Conservation (phyloP, 2,329 filamentous ascomycete genomes). For the Massarina eburnea region DNA sequence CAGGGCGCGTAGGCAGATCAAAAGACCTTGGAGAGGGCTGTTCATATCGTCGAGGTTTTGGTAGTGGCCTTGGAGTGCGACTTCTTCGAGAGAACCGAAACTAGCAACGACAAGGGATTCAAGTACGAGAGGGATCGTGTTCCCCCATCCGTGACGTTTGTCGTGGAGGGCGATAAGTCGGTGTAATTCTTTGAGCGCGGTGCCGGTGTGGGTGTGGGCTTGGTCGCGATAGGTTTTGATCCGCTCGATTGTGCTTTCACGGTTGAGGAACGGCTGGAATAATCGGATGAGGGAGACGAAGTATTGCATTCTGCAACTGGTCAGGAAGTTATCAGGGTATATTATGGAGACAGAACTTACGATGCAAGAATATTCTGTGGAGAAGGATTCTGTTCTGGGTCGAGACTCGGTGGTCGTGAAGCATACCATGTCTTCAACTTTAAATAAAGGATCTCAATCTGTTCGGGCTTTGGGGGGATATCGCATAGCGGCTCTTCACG, state of each 20-base stretch:
- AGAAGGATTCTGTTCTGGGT: constrained; percentile 22
- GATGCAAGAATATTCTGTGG: constrained; percentile 29
- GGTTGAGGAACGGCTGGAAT: constrained; percentile 22
- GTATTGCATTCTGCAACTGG: constrained; percentile 24
- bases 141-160: constrained; percentile 25
- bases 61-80: constrained; percentile 12
- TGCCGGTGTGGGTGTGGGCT: constrained; percentile 15
- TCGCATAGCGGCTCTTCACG: constrained; percentile 6
- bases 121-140: constrained; percentile 26
- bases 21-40: constrained; percentile 27
- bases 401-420: constrained; percentile 14
- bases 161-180: constrained; percentile 29
- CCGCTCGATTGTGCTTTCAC: constrained; percentile 12
- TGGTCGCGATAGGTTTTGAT: constrained; percentile 17
- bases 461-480: constrained; percentile 14
- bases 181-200: constrained; percentile 25
- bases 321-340: constrained; percentile 9
- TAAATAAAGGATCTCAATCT: constrained; percentile 23
- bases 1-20: constrained; percentile 31
- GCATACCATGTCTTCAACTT: constrained; percentile 28
- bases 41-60: constrained; percentile 9
- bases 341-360: constrained; percentile 14
- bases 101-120: constrained; percentile 28
- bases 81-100: constrained; percentile 30
- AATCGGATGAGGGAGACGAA: constrained; percentile 28